Evolutionary conservation across 2,329 filamentous ascomycete genomes (phyloP), one percentile per base, ranked within the genome.

Genomic region (Rhynchosporium graminicola): DNA sequence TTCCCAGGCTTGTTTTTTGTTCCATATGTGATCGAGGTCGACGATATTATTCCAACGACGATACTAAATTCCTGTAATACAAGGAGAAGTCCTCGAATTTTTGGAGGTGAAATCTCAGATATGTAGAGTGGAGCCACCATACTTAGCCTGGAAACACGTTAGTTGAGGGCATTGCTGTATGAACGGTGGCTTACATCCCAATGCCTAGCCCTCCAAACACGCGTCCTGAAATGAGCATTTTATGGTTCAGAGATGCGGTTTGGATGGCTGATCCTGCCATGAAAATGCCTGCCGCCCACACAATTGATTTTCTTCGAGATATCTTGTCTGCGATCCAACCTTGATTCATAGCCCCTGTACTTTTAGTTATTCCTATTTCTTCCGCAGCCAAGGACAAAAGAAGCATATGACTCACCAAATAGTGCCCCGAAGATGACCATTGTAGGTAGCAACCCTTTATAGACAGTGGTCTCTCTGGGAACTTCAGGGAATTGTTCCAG

Each of bases 41-140:
- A 76, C 15, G 81, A 74, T 73, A 79, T 77, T 58, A 84, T 81
- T 13, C 82, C 82, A 40, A 83, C 76, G 1, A 80, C 83, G 62
- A 84, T 86, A 2, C 83, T 81, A 20, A 89, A 78, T 64, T 87
- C 85, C 61, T 89, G 85, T n/a, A 88, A 78, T 2, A 82, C 83
- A 13, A 89, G 84, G 3, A 89, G 78, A 9, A 85, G 80, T 40
- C 87, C 87, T 61, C 87, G 79, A 28, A 88, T 79, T 70, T 89
- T 85, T 0, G 86, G 86, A 10, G 85, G 80, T 1, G 82, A 78
- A 5, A 80, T 74, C 68, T 84, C 82, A 38, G 80, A 79, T 54
- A 80, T 81, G 69, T 82, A 82, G 0, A 82, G 69, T 0, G 75
- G 75, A 38, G 78, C 42, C 5, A 60, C 36, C 48, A 57, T 61